These are phyloP conservation scores for Hygrocybe punicea DNA, from an alignment of 768 basidiomycete species.

Conservation along the genomic window DNA sequence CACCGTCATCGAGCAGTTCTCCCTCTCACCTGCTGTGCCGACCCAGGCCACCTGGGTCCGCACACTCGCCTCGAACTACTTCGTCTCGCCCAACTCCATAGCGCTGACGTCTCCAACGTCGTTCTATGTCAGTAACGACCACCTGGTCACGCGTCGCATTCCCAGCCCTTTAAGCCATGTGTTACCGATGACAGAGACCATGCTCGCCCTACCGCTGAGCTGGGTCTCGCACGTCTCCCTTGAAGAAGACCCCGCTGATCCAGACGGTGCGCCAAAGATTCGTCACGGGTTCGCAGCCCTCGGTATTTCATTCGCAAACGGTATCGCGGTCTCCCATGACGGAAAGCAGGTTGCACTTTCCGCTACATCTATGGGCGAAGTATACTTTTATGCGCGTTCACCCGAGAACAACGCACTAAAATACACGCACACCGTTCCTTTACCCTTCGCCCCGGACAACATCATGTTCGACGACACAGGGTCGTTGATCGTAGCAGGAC, in stretches of 20 bases:
- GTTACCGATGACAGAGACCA: constrained; percentile 52
- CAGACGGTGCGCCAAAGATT: constrained; percentile 25
- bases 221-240: constrained; percentile 58
- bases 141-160: constrained; percentile 60
- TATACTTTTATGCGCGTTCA: constrained; percentile 54
- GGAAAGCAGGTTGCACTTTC: constrained; percentile 54
- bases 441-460: constrained; percentile 66
- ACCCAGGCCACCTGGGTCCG: constrained; percentile 51
- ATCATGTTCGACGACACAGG: constrained; percentile 49
- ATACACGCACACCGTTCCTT: constrained; percentile 35
- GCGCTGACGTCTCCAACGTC: constrained; percentile 62
- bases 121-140: constrained; percentile 74
- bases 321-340: constrained; percentile 55
- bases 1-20: constrained; percentile 68
- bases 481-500: constrained; percentile 57
- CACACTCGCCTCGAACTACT: constrained; percentile 56
- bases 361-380: constrained; percentile 45
- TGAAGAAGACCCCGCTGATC: constrained; percentile 11
- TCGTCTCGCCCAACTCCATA: constrained; percentile 65
- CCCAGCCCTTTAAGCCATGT: constrained; percentile 47
- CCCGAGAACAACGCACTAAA: constrained; percentile 43
- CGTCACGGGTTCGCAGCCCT: constrained; percentile 40
- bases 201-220: constrained; percentile 54
- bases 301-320: constrained; percentile 66
- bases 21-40: constrained; percentile 44